A percentile compares a stretch with the other conserved stretches of the same genome.
These are phyloP conservation scores for Plasmodium reichenowi DNA, from an alignment of 169 alveolate genomes.

Conservation along the genomic window DNA sequence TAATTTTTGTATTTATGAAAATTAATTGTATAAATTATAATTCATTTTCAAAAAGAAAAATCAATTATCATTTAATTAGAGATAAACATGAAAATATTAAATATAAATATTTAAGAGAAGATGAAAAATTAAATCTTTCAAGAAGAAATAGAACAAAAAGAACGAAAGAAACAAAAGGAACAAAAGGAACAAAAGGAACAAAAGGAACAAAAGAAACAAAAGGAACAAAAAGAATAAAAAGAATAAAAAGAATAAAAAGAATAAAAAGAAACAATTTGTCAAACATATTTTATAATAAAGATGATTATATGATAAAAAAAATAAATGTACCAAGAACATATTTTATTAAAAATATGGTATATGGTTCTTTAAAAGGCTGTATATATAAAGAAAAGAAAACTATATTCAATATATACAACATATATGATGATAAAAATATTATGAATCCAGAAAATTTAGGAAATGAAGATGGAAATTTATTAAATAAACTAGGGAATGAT, in stretches of 20 bases:
- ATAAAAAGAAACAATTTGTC: background rate
- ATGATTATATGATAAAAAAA: too few relatives aligned
- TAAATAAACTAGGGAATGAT: background rate
- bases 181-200: background rate
- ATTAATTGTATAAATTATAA: conserved; percentile 10
- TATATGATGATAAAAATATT: background rate
- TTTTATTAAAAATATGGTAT: too few relatives aligned
- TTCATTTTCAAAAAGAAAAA: background rate
- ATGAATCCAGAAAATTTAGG: background rate
- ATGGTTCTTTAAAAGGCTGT: too few relatives aligned
- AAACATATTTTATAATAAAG: too few relatives aligned
- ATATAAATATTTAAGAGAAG: background rate
- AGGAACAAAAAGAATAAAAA: background rate
- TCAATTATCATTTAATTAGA: background rate
- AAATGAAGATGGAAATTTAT: background rate
- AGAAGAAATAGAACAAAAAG: background rate
- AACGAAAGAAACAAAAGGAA: background rate
- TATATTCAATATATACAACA: too few relatives aligned
- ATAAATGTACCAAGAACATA: too few relatives aligned
- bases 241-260: background rate
- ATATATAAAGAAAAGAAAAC: too few relatives aligned
- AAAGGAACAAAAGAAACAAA: background rate
- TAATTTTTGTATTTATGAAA: background rate
- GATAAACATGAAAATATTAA: background rate
- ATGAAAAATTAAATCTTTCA: background rate